Conservation (phyloP, 139 green algal genomes). For the Asterochloris erici region DNA sequence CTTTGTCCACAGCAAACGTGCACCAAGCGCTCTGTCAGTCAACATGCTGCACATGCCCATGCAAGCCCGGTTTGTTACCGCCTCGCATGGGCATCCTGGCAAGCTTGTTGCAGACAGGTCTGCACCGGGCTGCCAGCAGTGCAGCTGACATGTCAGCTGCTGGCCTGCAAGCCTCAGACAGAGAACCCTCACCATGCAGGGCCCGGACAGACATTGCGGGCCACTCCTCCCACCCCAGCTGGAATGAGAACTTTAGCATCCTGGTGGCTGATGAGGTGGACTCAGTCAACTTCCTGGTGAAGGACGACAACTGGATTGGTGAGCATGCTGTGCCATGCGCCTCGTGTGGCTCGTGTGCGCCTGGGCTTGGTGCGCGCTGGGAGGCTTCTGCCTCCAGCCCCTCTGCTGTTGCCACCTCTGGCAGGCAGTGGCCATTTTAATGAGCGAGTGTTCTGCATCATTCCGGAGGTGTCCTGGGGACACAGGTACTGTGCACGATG, state of each 20-base stretch:
- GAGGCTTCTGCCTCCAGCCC: too few species aligned
- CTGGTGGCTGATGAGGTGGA: slow-evolving; percentile 18
- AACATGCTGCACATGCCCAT: not conserved
- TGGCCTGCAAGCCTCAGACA: not conserved
- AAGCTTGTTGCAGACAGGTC: not conserved
- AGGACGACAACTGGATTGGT: slow-evolving; percentile 28
- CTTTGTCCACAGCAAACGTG: not conserved
- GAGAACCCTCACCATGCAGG: not conserved
- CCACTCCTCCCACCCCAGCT: slow-evolving; percentile 12
- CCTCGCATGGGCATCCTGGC: not conserved
- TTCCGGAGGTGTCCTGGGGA: not conserved
- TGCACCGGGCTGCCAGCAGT: not conserved
- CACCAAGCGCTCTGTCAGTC: not conserved
- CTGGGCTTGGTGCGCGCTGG: too few species aligned
- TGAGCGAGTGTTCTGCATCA: not conserved
- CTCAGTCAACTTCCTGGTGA: slow-evolving; percentile 10
- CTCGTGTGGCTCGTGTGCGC: too few species aligned
- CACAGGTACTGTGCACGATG: not conserved
- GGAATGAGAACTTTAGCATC: slow-evolving; percentile 26
- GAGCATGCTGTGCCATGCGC: not conserved
- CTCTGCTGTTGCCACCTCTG: too few species aligned
- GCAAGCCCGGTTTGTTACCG: not conserved
- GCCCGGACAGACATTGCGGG: slow-evolving; percentile 11
- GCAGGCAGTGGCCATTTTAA: not conserved
- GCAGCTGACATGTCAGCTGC: too few species aligned